phyloP scores from a whole-genome alignment of 192 early-diverging fungal species.

The Backusella circina region DNA sequence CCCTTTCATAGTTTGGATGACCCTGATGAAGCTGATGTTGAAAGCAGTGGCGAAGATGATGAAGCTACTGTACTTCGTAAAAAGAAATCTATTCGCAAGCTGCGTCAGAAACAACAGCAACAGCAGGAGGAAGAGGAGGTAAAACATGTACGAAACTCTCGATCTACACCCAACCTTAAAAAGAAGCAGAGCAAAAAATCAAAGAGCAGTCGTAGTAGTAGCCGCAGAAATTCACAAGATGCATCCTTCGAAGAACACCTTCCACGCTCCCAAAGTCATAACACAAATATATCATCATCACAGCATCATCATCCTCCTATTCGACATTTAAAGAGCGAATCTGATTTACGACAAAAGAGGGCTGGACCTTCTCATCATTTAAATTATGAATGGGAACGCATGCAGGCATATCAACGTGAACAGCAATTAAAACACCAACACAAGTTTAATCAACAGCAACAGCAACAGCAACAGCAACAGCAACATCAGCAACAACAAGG shows the following conservation, averaged over 20 bases:
- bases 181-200: slow-evolving; percentile 10
- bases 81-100: neutral
- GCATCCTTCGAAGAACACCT: neutral
- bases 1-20: neutral
- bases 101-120: slow-evolving; percentile 1
- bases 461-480: neutral
- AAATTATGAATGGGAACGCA: slow-evolving; percentile 16
- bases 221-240: slow-evolving; percentile 5
- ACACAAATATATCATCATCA: neutral
- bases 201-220: neutral
- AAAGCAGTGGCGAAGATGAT: neutral
- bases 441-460: neutral
- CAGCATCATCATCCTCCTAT: neutral
- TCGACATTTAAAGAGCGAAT: slow-evolving; percentile 16
- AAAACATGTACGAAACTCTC: neutral
- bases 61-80: neutral
- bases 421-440: neutral
- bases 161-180: slow-evolving; percentile 4
- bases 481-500: neutral
- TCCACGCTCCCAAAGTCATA: neutral
- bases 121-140: neutral
- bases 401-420: slow-evolving; percentile 15
- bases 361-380: neutral
- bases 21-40: neutral
- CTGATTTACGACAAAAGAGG: slow-evolving; percentile 1